Conservation (phyloP, 495 filamentous ascomycete species). For the Tuber calosporum region DNA sequence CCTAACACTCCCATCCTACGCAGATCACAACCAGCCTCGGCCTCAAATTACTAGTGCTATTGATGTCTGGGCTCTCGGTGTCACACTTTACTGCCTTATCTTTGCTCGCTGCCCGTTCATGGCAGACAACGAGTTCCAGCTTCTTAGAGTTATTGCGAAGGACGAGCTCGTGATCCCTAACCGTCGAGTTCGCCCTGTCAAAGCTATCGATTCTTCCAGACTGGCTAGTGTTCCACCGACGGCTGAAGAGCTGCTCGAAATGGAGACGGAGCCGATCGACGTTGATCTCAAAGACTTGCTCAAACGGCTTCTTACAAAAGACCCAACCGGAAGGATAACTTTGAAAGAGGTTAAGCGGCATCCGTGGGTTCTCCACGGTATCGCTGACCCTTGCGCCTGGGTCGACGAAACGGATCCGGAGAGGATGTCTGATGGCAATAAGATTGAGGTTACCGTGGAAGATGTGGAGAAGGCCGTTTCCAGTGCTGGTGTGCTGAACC, state of each 20-base stretch:
- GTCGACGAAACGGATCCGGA: slow-evolving; percentile 88
- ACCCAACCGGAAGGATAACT: slow-evolving; percentile 78
- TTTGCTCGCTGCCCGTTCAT: slow-evolving; percentile 90
- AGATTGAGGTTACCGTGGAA: slow-evolving; percentile 83
- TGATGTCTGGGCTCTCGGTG: slow-evolving; percentile 94
- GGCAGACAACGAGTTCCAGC: slow-evolving; percentile 77
- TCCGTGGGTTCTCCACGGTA: slow-evolving; percentile 81
- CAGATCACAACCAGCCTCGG: slow-evolving; percentile 44
- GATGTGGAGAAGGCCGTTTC: slow-evolving; percentile 88
- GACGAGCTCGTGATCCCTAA: slow-evolving; percentile 81
- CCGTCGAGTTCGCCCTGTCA: slow-evolving; percentile 56
- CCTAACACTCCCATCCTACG: slow-evolving; percentile 43
- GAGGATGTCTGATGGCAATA: slow-evolving; percentile 70
- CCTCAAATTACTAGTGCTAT: slow-evolving; percentile 63
- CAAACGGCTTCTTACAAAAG: slow-evolving; percentile 73
- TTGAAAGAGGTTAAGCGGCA: slow-evolving; percentile 92
- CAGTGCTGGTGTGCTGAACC: slow-evolving; percentile 75
- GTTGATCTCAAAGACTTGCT: slow-evolving; percentile 75
- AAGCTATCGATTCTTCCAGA: slow-evolving; percentile 39
- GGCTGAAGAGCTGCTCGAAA: slow-evolving; percentile 52
- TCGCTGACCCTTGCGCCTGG: slow-evolving; percentile 69
- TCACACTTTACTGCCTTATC: slow-evolving; percentile 91
- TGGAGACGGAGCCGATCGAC: slow-evolving; percentile 79
- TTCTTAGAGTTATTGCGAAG: slow-evolving; percentile 84
- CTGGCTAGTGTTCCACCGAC: slow-evolving; percentile 41